Conservation (phyloP, 371 early-diverging fungal genomes). For the Syncephalis fuscata region DNA sequence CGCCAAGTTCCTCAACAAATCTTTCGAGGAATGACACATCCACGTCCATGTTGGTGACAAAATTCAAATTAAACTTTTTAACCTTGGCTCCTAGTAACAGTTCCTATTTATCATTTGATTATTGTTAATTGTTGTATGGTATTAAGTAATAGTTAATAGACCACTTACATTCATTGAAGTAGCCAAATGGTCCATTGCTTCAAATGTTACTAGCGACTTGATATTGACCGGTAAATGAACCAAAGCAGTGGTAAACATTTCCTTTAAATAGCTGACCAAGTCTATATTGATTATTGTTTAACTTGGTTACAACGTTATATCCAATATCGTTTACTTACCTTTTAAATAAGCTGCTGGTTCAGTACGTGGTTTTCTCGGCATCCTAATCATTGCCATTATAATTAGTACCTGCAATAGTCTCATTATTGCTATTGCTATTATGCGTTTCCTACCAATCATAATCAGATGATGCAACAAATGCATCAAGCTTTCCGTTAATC, state of each 20-base stretch:
- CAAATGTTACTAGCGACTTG: slow-evolving; percentile 51
- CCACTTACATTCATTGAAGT: slow-evolving; percentile 36
- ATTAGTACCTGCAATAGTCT: background rate
- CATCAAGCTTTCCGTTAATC: slow-evolving; percentile 65
- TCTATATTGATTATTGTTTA: slow-evolving; percentile 17
- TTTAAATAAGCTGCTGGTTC: slow-evolving; percentile 46
- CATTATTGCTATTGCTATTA: background rate
- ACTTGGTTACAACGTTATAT: background rate
- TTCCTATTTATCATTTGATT: slow-evolving; percentile 15
- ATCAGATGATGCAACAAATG: slow-evolving; percentile 58
- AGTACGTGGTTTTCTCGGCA: slow-evolving; percentile 7
- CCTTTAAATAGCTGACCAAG: slow-evolving; percentile 46
- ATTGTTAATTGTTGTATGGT: background rate
- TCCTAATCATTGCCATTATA: slow-evolving; percentile 8
- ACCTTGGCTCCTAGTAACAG: slow-evolving; percentile 41
- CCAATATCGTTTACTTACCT: slow-evolving; percentile 11
- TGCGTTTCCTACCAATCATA: slow-evolving; percentile 51
- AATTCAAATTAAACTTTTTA: slow-evolving; percentile 37
- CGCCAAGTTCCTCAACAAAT: slow-evolving; percentile 43
- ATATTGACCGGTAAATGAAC: slow-evolving; percentile 46
- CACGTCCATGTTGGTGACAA: slow-evolving; percentile 43
- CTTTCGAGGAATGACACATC: slow-evolving; percentile 62
- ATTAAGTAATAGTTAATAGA: background rate
- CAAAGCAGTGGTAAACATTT: slow-evolving; percentile 51
- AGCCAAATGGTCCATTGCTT: slow-evolving; percentile 58